Base-by-base conservation (phyloP, 2,329 filamentous ascomycete species). In the Pseudogymnoascus sp. region DNA sequence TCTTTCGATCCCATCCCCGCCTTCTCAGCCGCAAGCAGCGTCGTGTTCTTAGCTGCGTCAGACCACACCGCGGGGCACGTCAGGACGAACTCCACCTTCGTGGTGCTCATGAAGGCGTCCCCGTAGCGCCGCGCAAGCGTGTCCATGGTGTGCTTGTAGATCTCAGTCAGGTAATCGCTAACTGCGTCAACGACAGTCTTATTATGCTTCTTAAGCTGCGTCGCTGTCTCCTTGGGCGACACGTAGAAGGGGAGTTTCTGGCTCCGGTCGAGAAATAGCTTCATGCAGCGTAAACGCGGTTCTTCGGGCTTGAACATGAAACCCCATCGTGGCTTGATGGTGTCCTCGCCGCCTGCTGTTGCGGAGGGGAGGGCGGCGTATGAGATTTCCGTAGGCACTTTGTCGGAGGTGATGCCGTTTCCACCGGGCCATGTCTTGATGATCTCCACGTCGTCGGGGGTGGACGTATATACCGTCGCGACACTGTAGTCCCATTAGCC, bases 11-110 rank as follows among this genome's bases (percentile, higher is more conserved):
- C 90, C 87, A 93, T 91, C 3, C 90, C 90, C 0, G 90, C 90
- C 64, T 85, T 79, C 76, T 92, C 87, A 10, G 90, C 90, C 5
- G 90, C 90, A 71, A 89, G 84, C 59, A 92, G 75, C 1, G 90
- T 93, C 5, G 89, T 89, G 73, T 91, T 90, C 77, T 92, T 93
- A n/a, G 90, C 90, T 0, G 88, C 84, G 72, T 94, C 90, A 23
- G 86, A 90, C 90, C 90, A 94, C 6, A 93, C 89, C 6, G 90
- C 90, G 6, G 90, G 90, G 61, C 89, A 90, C 0, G 90, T 93
- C 63, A 94, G 79, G 59, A 93, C 88, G 69, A 90, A 92, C 66
- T 92, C 86, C 40, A 91, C 85, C 69, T 85, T 86, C 4, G 89
- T 92, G 6, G 83, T 84, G 5, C 83, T 33, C 85, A 92, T 90